Evolutionary conservation across 2,329 filamentous ascomycete genomes (phyloP), one percentile per base, ranked within the genome.

Genomic region (Alternaria alternata): DNA sequence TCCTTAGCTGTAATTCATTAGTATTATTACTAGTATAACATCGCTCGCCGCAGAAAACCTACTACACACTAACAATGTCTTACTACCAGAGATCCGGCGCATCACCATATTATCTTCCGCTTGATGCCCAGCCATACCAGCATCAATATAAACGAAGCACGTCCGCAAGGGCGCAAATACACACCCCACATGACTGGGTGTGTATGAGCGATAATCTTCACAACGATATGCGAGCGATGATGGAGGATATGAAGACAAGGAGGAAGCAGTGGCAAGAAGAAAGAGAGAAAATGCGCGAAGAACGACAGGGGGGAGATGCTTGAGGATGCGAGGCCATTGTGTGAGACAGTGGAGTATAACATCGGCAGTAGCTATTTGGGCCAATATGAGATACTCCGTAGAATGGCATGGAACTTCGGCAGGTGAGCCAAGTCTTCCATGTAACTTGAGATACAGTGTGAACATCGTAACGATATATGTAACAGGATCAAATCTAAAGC

Each of bases 261-360:
- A 57, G 54, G 38, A 20, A 16, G 20, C 36, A 57, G 46, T 63
- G 61, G 61, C 28, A 51, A 9, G 28, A 55, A 42, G 44, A 61
- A 24, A 41, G 60, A 4, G 49, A 63, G 46, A n/a, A 24, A 18
- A 30, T 30, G 54, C 26, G 36, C 16, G 46, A 49, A n/a, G 32
- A 20, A 24, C 16, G 20, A 2, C 32, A 38, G 3, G 14, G 14
- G 12, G 30, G 32, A 8, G 20, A 36, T 11, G 20, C 46, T 16
- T 34, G 1, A 30, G 7, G 49, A 20, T 9, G 49, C 9, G 18
- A 16, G 7, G 30, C 14, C 12, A 12, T 26, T 6, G 6, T 26
- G 1, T 36, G 20, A 24, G 20, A 7, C 8, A 11, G 16, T 9
- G 5, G 12, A 36, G 16, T 4, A 7, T 1, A 3, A 26, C 6